Percentiles rank a stretch among this genome's conserved stretches.
Conservation (phyloP, 2,329 filamentous ascomycete genomes). For the Aphanocladium album region DNA sequence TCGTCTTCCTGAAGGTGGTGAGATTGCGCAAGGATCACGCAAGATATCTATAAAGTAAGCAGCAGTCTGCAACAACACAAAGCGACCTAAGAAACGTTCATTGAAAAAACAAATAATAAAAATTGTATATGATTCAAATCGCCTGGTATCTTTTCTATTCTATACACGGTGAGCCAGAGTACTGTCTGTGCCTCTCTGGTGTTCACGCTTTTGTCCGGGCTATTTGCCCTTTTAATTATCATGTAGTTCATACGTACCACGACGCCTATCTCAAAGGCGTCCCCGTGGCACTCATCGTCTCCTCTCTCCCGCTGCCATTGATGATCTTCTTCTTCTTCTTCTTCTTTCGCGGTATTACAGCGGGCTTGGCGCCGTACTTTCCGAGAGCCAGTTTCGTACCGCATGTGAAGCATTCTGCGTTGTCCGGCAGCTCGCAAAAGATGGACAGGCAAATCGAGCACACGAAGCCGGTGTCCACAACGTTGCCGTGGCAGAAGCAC, state of each 20-base stretch:
- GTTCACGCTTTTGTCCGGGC: neutral
- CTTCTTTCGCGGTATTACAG: constrained; percentile 66
- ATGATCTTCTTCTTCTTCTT: constrained; percentile 68
- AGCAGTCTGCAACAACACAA: neutral
- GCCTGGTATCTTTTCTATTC: constrained; percentile 11
- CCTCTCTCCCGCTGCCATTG: constrained; percentile 48
- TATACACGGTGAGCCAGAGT: constrained; percentile 8
- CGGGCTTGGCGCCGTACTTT: constrained; percentile 69
- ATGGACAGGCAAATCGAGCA: constrained; percentile 96
- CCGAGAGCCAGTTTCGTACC: constrained; percentile 74
- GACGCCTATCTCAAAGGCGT: constrained; percentile 46
- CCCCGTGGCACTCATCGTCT: constrained; percentile 54
- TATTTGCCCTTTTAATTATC: neutral
- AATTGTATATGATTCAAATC: constrained; percentile 10
- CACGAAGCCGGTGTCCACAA: constrained; percentile 89
- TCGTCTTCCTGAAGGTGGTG: constrained; percentile 52
- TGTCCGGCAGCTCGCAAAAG: constrained; percentile 64
- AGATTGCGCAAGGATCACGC: constrained; percentile 51
- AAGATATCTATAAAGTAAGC: constrained; percentile 36
- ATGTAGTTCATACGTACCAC: neutral
- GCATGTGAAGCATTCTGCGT: constrained; percentile 74
- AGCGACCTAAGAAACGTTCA: neutral
- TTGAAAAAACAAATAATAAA: neutral
- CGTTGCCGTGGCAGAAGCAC: constrained; percentile 90
- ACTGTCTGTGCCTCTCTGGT: constrained; percentile 12